Evolutionary conservation across 345 rosid species (phyloP), one percentile per base, ranked within the genome.

Genomic region (Citrus hindsii): DNA sequence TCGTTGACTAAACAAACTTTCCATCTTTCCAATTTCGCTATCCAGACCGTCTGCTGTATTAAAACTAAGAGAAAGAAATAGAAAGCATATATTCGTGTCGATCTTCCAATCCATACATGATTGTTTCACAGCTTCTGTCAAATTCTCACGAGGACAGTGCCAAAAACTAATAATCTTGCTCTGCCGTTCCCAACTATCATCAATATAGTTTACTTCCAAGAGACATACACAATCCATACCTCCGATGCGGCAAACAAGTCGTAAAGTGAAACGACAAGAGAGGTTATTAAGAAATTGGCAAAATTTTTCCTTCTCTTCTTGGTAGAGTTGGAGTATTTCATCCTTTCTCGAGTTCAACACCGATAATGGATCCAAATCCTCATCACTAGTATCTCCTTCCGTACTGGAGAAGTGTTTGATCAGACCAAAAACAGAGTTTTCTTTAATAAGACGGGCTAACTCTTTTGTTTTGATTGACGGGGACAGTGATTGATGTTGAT

Each of bases 211-310:
- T 16, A 42, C 19, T 1, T 0, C 10, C 53, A 76, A 16, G 13
- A 13, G 0, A 38, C 42, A 7, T 30, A 3, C 28, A 27, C 27
- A 1, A 27, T 28, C 28, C 28, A 28, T 28, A 28, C 30, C 33
- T 0, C 0, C 2, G 30, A 2, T 0, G 30, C 9, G 0, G 0
- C 2, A 7, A 38, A 7, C 10, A 24, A 65, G 18, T 51, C 0
- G 12, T 40, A 76, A 14, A 25, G 7, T 32, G 13, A 76, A 76
- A 21, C 32, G 60, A 53, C 79, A 76, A 2, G 79, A 9, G 25
- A 76, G n/a, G 1, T 48, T 7, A 30, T 51, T 27, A 12, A 64
- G 22, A 65, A 5, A 42, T 12, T 42, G 51, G 51, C 51, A 12
- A 12, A 42, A 4, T 10, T 12, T 42, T 42, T 42, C 16, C 51